These are phyloP conservation scores for Claviceps africana DNA, from an alignment of 2,329 filamentous ascomycete species.

Conservation along the genomic window DNA sequence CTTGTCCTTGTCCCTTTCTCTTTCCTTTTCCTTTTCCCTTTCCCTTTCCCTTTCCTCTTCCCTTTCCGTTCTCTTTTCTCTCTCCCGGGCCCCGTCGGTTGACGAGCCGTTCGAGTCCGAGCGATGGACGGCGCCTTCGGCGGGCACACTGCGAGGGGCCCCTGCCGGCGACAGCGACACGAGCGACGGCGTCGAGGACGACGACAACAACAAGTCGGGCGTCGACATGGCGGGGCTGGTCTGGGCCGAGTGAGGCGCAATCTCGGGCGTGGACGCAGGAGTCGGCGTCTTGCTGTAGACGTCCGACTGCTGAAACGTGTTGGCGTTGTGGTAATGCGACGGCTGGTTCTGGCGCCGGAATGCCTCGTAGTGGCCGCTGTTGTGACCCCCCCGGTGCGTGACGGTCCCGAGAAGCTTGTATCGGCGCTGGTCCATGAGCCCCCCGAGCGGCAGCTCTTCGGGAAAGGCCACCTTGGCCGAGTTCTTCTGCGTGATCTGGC, in stretches of 20 bases:
- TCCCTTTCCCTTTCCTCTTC: too few species aligned
- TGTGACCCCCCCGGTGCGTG: conserved; percentile 88
- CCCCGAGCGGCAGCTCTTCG: conserved; percentile 69
- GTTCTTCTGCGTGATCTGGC: conserved; percentile 74
- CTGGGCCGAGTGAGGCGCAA: conserved; percentile 22
- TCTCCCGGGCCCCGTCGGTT: not conserved
- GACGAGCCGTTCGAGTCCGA: conserved; percentile 8
- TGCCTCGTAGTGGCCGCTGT: conserved; percentile 94
- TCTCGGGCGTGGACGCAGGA: conserved; percentile 34
- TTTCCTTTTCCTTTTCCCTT: too few species aligned
- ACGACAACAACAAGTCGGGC: conserved; percentile 30
- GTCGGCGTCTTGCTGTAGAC: conserved; percentile 54
- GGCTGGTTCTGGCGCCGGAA: conserved; percentile 76
- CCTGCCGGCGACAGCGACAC: conserved; percentile 15
- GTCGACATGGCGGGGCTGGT: conserved; percentile 31
- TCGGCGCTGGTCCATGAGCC: conserved; percentile 59
- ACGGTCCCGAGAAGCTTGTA: conserved; percentile 81
- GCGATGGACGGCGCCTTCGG: conserved; percentile 6
- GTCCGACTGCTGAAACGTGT: conserved; percentile 61
- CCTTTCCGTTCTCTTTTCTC: too few species aligned
- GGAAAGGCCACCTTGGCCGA: conserved; percentile 87
- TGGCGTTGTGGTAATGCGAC: conserved; percentile 68
- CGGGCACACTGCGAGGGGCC: conserved; percentile 20
- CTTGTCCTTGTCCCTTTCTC: conserved; percentile 4
- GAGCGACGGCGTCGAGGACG: conserved; percentile 25